Conservation (phyloP, 768 basidiomycete genomes). For the Pulveroboletus ravenelii region DNA sequence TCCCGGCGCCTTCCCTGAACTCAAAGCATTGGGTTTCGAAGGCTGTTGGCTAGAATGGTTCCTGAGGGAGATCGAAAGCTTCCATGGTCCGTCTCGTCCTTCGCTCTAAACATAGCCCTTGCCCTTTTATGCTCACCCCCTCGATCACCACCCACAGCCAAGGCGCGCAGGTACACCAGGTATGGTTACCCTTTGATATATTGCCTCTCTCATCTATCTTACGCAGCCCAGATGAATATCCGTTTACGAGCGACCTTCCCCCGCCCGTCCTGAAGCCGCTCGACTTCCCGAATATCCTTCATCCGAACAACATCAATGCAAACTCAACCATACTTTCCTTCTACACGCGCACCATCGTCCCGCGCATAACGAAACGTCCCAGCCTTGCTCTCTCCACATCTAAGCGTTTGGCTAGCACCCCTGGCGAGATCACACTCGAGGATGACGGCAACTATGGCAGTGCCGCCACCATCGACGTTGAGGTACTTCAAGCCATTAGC, state of each 20-base stretch:
- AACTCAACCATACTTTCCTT: slow-evolving; percentile 85
- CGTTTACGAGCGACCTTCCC: slow-evolving; percentile 83
- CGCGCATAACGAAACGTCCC: slow-evolving; percentile 75
- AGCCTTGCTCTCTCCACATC: slow-evolving; percentile 60
- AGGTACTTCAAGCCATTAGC: slow-evolving; percentile 96
- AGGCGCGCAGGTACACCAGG: slow-evolving; percentile 94
- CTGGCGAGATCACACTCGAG: slow-evolving; percentile 65
- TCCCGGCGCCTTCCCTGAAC: slow-evolving; percentile 71
- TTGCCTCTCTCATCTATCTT: not conserved
- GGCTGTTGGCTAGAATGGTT: slow-evolving; percentile 99
- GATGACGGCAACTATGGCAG: slow-evolving; percentile 99
- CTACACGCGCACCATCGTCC: slow-evolving; percentile 85
- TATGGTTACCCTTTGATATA: slow-evolving; percentile 23
- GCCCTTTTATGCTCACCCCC: not conserved
- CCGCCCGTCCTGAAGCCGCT: slow-evolving; percentile 72
- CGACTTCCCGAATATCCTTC: slow-evolving; percentile 69
- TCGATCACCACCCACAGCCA: slow-evolving; percentile 50
- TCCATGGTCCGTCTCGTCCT: slow-evolving; percentile 70
- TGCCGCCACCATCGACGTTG: slow-evolving; percentile 90
- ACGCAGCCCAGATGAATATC: slow-evolving; percentile 94
- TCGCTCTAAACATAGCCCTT: slow-evolving; percentile 1
- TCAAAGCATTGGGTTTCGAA: slow-evolving; percentile 65
- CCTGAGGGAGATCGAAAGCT: slow-evolving; percentile 87
- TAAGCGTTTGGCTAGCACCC: slow-evolving; percentile 65
- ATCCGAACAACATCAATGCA: slow-evolving; percentile 77